Base-by-base conservation (phyloP, 495 filamentous ascomycete genomes). In the Cenococcum geophilum region DNA sequence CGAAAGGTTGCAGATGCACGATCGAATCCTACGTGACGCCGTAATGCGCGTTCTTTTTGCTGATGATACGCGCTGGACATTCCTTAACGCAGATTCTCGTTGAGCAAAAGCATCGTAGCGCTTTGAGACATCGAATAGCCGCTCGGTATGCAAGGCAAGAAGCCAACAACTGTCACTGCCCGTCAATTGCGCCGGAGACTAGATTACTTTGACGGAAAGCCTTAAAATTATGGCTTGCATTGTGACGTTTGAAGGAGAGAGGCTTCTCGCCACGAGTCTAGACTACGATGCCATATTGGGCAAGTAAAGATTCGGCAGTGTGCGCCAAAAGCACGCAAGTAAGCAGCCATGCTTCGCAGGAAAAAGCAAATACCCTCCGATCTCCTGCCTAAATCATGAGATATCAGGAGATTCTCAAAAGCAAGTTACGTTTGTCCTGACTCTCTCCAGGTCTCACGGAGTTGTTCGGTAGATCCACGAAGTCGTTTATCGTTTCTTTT, bases 31-130 rank as follows among this genome's bases (percentile, higher is more conserved):
- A 45, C 40, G 40, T 48, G 35, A 42, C 49, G 54, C 37, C 36
- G 34, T 45, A 59, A 64, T 54, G 55, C 61, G 54, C 47, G 12
- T 45, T 45, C 40, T 45, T 45, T 45, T 14, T 18, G 18, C 40
- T 45, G 12, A 16, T 45, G 12, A 16, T 45, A 16, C 18, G 12
- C 18, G 12, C 18, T 45, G 12, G 12, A 16, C 18, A 16, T 45
- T 45, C 11, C 18, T 45, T 45, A 16, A 16, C 18, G 12, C 18
- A 18, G 40, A 16, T 45, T 18, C 40, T 45, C 8, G 14, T 18
- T 45, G 12, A 18, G 14, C 11, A 45, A 45, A 45, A 45, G 40
- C 12, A 45, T 16, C 11, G 18, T 14, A 45, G 40, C 14, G 40
- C 40, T 45, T 18, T 32, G 27, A 32, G 27, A 32, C 27, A 32